Evolutionary conservation across 1,284 basidiomycete genomes (phyloP).

Genomic region (Malassezia obtusa): DNA sequence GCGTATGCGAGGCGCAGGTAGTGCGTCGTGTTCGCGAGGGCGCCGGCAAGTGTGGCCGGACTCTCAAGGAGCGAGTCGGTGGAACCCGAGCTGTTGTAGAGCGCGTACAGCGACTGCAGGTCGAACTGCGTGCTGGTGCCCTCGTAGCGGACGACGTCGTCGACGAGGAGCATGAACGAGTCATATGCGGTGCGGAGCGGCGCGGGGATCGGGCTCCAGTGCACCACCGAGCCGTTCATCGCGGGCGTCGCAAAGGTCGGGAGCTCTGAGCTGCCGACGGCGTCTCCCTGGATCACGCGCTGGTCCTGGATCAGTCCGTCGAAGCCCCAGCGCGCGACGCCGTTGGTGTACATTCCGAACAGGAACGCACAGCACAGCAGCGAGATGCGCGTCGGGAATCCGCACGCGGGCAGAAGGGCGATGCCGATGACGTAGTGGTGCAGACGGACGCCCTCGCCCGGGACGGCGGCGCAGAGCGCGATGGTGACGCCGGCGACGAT

Average conservation of each 20-base stretch:
- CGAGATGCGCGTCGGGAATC: constrained; percentile 67
- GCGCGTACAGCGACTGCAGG: constrained; percentile 17
- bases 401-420: constrained; percentile 65
- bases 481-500: constrained; percentile 59
- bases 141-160: constrained; percentile 69
- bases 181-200: constrained; percentile 54
- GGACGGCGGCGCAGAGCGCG: constrained; percentile 62
- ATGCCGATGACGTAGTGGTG: constrained; percentile 62
- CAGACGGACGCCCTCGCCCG: constrained; percentile 50
- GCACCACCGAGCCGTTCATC: constrained; percentile 22
- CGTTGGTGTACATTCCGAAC: constrained; percentile 62
- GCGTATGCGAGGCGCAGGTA: constrained; percentile 70
- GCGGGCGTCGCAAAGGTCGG: constrained; percentile 57
- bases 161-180: constrained; percentile 66
- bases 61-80: background rate
- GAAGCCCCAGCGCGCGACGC: constrained; percentile 51
- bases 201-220: constrained; percentile 59
- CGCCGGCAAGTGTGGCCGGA: constrained; percentile 50
- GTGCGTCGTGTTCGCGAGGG: constrained; percentile 56
- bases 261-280: constrained; percentile 59
- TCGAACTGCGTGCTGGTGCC: constrained; percentile 54
- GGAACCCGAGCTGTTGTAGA: background rate
- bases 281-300: constrained; percentile 67
- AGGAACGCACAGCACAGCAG: constrained; percentile 70
- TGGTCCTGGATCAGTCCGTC: constrained; percentile 69